Base-by-base conservation (phyloP, 225 moss, liverwort and hornwort species). In the Polytrichum formosum region DNA sequence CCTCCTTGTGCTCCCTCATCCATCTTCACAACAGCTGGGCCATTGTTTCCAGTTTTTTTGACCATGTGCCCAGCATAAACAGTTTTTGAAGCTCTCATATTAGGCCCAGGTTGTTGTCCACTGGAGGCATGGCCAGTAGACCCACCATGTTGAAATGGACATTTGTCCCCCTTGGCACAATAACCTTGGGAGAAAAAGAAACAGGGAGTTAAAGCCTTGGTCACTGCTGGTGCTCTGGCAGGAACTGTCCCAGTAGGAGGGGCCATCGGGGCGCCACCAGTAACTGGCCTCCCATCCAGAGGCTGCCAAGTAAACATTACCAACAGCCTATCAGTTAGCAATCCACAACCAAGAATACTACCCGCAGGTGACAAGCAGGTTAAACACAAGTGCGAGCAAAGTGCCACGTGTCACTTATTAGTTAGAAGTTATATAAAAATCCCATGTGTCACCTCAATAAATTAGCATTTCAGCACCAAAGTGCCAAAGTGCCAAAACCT, bases 221-320 rank as follows among this genome's bases (percentile, higher is more conserved):
- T 53, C 18, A n/a, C 58, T 33, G 67, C 74, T 26, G 67, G 1
- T 6, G 67, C 67, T 61, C 59, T 59, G 27, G 67, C 17, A 37
- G 21, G 65, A 17, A 33, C 28, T 67, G 74, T 66, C 19, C 37
- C 74, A 46, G 18, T 56, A 2, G 46, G 46, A 2, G 13, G 13
- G 37, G 13, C 37, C 3, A 2, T 46, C 2, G 37, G 25, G 5
- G 53, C 23, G 1, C 5, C 26, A 53, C 67, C 58, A n/a, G 75
- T 75, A 20, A 74, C 71, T 33, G 85, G 66, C 56, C 88, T 83
- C 67, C 88, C 88, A 74, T 89, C 88, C 23, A 89, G 60, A 31
- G 88, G 88, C 88, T 89, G 76, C 59, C 53, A 68, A 46, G 46
- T 16, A 46, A 16, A 16, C 13, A 46, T 46, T 13, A 46, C 46